A percentile compares a stretch with the other conserved stretches of the same genome.
These are phyloP conservation scores for Creolimax fragrantissima DNA, from an alignment of 78 protist species.

Conservation along the genomic window DNA sequence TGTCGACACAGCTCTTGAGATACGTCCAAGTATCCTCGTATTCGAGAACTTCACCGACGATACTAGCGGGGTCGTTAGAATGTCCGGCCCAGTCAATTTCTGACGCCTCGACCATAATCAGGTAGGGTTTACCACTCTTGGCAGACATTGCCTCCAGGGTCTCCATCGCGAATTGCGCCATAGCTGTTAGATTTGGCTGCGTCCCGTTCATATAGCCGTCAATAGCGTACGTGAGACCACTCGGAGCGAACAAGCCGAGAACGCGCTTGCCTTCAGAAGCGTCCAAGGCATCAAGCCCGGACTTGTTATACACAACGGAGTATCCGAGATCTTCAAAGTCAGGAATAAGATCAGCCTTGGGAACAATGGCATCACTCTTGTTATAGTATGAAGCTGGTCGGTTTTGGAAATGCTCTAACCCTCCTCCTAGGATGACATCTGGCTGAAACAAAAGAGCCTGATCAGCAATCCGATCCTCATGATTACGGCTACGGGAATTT, in stretches of 20 bases:
- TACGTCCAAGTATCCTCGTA: not conserved
- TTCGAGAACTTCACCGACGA: not conserved
- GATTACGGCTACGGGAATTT: not conserved
- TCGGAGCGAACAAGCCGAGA: constrained; percentile 12
- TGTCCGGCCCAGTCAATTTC: constrained; percentile 22
- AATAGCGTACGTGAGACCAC: not conserved
- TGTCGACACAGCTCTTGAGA: not conserved
- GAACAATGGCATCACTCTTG: not conserved
- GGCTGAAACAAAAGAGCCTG: not conserved
- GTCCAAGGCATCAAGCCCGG: not conserved
- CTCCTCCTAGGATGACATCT: constrained; percentile 22
- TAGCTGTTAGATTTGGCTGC: not conserved
- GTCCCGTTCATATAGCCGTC: not conserved
- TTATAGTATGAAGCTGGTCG: constrained; percentile 6
- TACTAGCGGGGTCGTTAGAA: not conserved
- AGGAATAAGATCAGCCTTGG: not conserved
- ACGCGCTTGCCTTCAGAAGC: not conserved
- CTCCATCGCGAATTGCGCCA: not conserved
- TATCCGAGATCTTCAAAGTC: not conserved
- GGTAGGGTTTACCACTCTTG: not conserved
- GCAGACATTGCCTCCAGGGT: not conserved
- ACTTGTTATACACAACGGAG: not conserved
- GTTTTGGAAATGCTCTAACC: not conserved
- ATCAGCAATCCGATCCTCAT: constrained; percentile 6
- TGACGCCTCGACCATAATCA: not conserved